Percentiles rank a stretch among this genome's conserved stretches.
Evolutionary conservation across 192 early-diverging fungal genomes (phyloP).

Genomic region (Allomyces macrogynus): DNA sequence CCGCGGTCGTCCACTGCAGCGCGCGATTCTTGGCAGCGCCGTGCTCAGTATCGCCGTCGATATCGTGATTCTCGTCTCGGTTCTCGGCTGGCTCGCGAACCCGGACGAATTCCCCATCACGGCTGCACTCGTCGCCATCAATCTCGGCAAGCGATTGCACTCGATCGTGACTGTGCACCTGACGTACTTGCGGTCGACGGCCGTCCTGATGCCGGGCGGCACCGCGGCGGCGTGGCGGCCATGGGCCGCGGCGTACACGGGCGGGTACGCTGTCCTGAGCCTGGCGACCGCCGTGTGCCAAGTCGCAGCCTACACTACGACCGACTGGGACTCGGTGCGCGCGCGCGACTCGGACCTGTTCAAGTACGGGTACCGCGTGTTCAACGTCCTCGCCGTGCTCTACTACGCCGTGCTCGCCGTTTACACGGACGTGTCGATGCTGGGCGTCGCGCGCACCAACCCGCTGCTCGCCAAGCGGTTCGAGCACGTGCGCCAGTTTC

Average conservation of each 20-base stretch:
- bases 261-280: neutral
- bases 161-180: neutral
- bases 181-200: neutral
- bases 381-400: neutral
- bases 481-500: too few relatives aligned
- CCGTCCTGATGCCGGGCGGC: neutral
- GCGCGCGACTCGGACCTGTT: neutral
- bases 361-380: neutral
- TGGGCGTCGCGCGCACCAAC: neutral
- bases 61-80: too few relatives aligned
- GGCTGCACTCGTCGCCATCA: too few relatives aligned
- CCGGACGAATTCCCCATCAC: too few relatives aligned
- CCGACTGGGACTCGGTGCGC: neutral
- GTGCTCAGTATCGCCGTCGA: too few relatives aligned
- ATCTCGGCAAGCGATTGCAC: neutral
- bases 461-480: neutral
- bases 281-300: neutral
- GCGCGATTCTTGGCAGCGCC: too few relatives aligned
- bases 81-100: too few relatives aligned
- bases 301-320: neutral
- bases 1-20: too few relatives aligned
- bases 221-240: neutral
- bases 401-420: neutral
- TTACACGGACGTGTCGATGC: neutral
- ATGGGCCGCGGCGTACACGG: neutral